Base-by-base conservation (phyloP, 1,284 basidiomycete genomes). In the Pyrrhoderma lamaoense region DNA sequence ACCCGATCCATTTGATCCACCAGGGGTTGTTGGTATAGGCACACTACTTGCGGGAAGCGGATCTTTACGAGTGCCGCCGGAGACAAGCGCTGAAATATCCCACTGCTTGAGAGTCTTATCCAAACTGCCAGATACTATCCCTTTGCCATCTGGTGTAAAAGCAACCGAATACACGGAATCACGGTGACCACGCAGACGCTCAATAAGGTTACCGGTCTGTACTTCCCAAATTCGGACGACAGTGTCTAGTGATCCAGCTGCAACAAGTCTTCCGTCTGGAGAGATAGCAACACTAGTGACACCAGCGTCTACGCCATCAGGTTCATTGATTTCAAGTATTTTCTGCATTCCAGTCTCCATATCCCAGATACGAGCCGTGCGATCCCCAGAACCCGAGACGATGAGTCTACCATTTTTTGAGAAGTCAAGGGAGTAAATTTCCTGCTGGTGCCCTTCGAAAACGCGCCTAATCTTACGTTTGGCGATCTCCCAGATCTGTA, bases 341-440 rank as follows among this genome's bases (percentile, higher is more conserved):
- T 76, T 75, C 51, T 76, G 80, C 7, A 70, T 65, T 11, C 81
- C 79, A 16, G 76, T 77, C 21, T 78, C 71, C 68, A 91, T 81
- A 63, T 93, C 83, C 92, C 92, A 95, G 52, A 94, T 83, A 44
- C 87, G 76, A n/a, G 88, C 86, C 8, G 89, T 92, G 67, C 86
- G 86, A 69, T 95, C 93, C 3, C 89, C 89, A 0, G 88, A 91
- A 14, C 90, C 92, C 9, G 87, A 90, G n/a, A 92, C 85, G 56
- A 95, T 82, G 58, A 86, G 79, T 11, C 80, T 73, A 5, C 91
- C 90, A 61, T 94, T 88, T 21, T 76, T 69, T 8, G 86, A 86
- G 65, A 92, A 93, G 64, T 92, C 89, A 53, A 95, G 79, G 3
- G 89, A 89, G 67, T 93, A 95, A 59, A 95, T 92, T 67, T 93